Conservation (phyloP, 2,329 filamentous ascomycete species). For the Aspergillus sp. region DNA sequence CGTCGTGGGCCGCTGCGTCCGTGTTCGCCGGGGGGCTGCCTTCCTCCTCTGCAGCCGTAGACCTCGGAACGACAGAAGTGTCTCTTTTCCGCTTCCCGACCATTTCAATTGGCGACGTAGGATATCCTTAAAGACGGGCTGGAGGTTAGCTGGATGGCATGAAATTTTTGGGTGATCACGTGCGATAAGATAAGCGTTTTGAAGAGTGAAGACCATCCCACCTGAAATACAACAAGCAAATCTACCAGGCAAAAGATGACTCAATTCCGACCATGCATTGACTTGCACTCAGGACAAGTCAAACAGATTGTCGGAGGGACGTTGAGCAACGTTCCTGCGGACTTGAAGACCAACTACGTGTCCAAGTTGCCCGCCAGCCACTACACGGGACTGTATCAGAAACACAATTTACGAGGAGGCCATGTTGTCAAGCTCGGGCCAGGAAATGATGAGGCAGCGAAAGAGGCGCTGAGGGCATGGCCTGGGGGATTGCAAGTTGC, state of each 20-base stretch:
- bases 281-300: slow-evolving; percentile 91
- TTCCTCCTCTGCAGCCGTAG: slow-evolving; percentile 12
- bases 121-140: slow-evolving; percentile 1
- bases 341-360: slow-evolving; percentile 84
- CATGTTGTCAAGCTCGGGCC: slow-evolving; percentile 97
- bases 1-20: slow-evolving; percentile 55
- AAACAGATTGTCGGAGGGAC: slow-evolving; percentile 98
- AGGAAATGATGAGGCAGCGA: slow-evolving; percentile 71
- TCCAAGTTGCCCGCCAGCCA: slow-evolving; percentile 72
- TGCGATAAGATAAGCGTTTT: slow-evolving; percentile 28
- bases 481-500: slow-evolving; percentile 74
- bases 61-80: slow-evolving; percentile 21
- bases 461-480: slow-evolving; percentile 70
- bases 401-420: slow-evolving; percentile 63
- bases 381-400: slow-evolving; percentile 73
- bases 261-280: slow-evolving; percentile 89
- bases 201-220: slow-evolving; percentile 10
- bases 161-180: slow-evolving; percentile 24
- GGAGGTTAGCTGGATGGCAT: not conserved
- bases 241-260: slow-evolving; percentile 57
- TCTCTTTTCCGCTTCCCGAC: slow-evolving; percentile 43
- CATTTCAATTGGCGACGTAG: slow-evolving; percentile 16
- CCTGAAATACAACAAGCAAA: slow-evolving; percentile 3
- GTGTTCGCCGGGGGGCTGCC: slow-evolving; percentile 14
- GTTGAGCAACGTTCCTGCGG: slow-evolving; percentile 55